A percentile compares a stretch with the other conserved stretches of the same genome.
phyloP scores from a whole-genome alignment of 2,329 filamentous ascomycete genomes.

The Penicillium frequentans region DNA sequence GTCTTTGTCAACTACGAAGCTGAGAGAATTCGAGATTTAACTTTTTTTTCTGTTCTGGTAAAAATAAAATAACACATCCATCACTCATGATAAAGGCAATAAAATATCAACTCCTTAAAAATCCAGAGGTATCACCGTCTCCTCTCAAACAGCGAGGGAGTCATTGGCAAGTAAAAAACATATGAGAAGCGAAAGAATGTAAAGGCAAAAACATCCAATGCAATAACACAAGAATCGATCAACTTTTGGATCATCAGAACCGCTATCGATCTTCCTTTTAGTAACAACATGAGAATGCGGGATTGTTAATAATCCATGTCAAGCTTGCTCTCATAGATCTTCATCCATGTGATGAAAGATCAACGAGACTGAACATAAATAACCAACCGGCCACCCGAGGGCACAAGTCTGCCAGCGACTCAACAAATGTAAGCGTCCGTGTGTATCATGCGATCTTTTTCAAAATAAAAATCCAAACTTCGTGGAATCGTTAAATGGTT shows the following conservation, averaged over 20 bases:
- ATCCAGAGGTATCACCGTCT: constrained; percentile 19
- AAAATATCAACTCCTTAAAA: constrained; percentile 15
- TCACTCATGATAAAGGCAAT: constrained; percentile 9
- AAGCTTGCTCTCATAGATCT: neutral
- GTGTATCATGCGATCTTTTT: constrained; percentile 25
- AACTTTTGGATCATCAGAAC: constrained; percentile 17
- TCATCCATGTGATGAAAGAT: constrained; percentile 1
- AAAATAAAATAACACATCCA: constrained; percentile 8
- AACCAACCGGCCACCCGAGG: neutral
- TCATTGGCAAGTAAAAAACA: constrained; percentile 9
- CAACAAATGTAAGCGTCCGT: constrained; percentile 20
- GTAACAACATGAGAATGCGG: constrained; percentile 8
- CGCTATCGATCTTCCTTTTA: constrained; percentile 12
- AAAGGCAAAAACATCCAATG: constrained; percentile 12
- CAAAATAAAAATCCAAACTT: constrained; percentile 20
- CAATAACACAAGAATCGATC: constrained; percentile 16
- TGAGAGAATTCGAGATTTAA: neutral
- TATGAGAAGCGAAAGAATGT: constrained; percentile 10
- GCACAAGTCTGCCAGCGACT: constrained; percentile 23
- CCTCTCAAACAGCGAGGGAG: constrained; percentile 6
- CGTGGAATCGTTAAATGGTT: constrained; percentile 20
- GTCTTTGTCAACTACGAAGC: neutral
- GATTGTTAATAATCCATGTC: constrained; percentile 2
- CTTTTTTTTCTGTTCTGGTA: neutral
- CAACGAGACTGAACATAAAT: neutral